These are phyloP conservation scores for Coemansia aciculifera DNA, from an alignment of 192 early-diverging fungal genomes.

Conservation along the genomic window DNA sequence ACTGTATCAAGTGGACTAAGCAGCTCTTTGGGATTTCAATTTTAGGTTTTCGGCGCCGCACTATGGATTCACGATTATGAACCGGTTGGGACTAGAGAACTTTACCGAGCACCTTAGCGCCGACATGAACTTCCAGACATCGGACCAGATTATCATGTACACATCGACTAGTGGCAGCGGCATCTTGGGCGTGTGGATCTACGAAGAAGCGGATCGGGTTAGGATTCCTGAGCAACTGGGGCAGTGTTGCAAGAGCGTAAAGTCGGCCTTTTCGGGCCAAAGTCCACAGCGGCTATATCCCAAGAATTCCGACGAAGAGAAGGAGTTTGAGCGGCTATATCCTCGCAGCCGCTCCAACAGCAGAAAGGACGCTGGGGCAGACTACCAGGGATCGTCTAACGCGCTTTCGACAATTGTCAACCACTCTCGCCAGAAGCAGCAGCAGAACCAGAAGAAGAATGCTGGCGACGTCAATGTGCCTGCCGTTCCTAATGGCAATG, in stretches of 20 bases:
- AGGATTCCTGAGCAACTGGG: conserved; percentile 47
- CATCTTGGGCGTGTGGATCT: conserved; percentile 52
- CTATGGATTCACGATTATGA: conserved; percentile 86
- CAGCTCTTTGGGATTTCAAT: not conserved
- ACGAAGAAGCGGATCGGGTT: conserved; percentile 43
- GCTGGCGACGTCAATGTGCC: not conserved
- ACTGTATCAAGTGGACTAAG: not conserved
- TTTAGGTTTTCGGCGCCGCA: conserved; percentile 52
- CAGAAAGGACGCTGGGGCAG: conserved; percentile 19
- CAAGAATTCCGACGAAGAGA: conserved; percentile 38
- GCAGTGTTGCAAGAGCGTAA: conserved; percentile 35
- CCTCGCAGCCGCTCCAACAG: conserved; percentile 54
- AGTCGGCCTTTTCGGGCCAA: conserved; percentile 23
- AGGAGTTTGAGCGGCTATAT: conserved; percentile 43
- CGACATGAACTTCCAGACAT: conserved; percentile 77
- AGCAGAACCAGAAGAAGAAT: conserved; percentile 15
- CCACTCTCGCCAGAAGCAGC: conserved; percentile 36
- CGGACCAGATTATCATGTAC: conserved; percentile 87
- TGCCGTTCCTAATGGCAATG: not conserved
- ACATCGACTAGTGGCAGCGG: conserved; percentile 33
- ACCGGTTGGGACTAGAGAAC: conserved; percentile 83
- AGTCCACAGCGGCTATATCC: conserved; percentile 44
- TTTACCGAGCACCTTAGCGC: conserved; percentile 65
- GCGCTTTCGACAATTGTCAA: conserved; percentile 29
- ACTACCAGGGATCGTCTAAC: conserved; percentile 12